phyloP scores from a whole-genome alignment of 2,329 filamentous ascomycete genomes.

The Chrysosporium queenslandicum region DNA sequence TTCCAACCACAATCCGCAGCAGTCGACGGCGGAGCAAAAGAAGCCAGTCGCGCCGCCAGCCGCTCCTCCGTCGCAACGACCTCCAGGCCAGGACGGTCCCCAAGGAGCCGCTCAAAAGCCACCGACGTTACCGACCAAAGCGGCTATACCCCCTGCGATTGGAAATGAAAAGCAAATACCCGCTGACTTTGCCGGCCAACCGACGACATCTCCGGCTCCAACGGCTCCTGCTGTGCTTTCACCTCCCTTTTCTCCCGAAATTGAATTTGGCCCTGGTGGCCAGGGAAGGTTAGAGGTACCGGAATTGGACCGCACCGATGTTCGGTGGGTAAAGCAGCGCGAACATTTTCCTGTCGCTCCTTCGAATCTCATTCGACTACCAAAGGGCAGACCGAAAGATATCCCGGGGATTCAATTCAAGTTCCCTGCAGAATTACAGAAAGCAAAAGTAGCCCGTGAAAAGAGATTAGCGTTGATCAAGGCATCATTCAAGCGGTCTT shows the following conservation, averaged over 20 bases:
- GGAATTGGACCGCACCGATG: constrained; percentile 23
- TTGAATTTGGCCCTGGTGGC: constrained; percentile 26
- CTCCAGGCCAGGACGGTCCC: not conserved
- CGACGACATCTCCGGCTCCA: not conserved
- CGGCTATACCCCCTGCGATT: not conserved
- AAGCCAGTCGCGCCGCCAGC: constrained; percentile 11
- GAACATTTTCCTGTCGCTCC: constrained; percentile 69
- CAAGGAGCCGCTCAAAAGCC: not conserved
- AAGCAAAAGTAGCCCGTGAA: constrained; percentile 30
- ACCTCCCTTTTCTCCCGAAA: constrained; percentile 12
- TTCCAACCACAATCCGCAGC: constrained; percentile 11
- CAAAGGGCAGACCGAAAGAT: constrained; percentile 19
- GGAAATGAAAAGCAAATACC: not conserved
- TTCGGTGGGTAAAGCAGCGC: constrained; percentile 63
- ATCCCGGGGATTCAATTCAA: constrained; percentile 25
- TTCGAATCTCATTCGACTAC: constrained; percentile 62
- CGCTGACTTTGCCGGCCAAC: not conserved
- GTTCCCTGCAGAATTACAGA: constrained; percentile 21
- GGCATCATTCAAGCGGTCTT: constrained; percentile 46
- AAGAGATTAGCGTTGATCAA: constrained; percentile 40
- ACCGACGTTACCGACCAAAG: not conserved
- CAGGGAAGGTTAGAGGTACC: constrained; percentile 28
- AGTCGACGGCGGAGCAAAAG: constrained; percentile 6
- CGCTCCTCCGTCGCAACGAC: constrained; percentile 3
- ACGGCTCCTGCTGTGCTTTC: not conserved